Base-by-base conservation (phyloP, 805 yeast genomes). In the Kurtzmaniella fragi region DNA sequence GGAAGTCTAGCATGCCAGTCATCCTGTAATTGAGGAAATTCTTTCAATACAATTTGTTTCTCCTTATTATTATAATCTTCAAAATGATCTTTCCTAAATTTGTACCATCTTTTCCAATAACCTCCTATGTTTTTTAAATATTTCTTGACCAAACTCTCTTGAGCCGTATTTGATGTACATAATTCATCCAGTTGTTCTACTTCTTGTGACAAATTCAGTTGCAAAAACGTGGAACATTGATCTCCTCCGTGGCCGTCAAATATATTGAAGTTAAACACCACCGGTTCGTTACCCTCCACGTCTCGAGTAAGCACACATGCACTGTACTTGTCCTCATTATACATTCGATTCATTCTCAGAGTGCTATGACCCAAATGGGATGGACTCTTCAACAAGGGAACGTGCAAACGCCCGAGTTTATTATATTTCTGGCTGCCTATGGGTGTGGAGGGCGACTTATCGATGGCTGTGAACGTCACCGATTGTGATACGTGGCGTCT, bases 231-330 rank as follows among this genome's bases (percentile, higher is more conserved):
- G 34, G 89, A 72, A 50, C 95, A 86, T 39, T 81, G 80, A 17
- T 70, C 71, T 16, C 96, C 95, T 6, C 98, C 99, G 62, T 93
- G 99, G 8, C 99, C 99, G 62, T 93, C 99, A 59, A 85, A 89
- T 1, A 93, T 73, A 34, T 78, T 77, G 51, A 86, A 80, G 47
- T 77, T 78, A 62, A 91, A 84, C 14, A 64, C 52, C 9, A n/a
- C 17, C 17, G 5, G 16, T 9, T 15, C 33, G 8, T 15, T 11
- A 9, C 16, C 33, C 17, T 17, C 8, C 28, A 11, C 25, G 4
- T 43, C 50, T 10, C 48, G 39, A 64, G 67, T 61, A 29, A 87
- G 52, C 37, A 86, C 76, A 20, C 77, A 76, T 15, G 89, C 86
- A 37, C 77, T 75, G 59, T 77, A 84, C 33, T 78, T 67, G 62